Evolutionary conservation across 1,284 basidiomycete species (phyloP).

Genomic region (Trichosporon ovoides): DNA sequence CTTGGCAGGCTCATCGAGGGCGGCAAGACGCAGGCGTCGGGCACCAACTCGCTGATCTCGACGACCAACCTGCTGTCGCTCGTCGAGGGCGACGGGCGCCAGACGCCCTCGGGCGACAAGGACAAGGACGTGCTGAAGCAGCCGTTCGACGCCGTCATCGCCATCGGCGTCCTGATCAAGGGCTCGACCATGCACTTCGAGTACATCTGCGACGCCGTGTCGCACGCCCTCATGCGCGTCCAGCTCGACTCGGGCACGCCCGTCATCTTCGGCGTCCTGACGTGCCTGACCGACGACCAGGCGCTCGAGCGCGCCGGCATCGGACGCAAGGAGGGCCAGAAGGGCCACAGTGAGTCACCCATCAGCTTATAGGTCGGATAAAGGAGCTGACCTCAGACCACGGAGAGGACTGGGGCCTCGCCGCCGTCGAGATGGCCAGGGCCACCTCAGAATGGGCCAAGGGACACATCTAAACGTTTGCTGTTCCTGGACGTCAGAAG

Average conservation of each 20-base stretch:
- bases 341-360: conserved; percentile 49
- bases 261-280: conserved; percentile 94
- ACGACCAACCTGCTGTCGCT: conserved; percentile 58
- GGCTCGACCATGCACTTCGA: conserved; percentile 97
- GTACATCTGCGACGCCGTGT: conserved; percentile 92
- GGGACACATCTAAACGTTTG: conserved; percentile 15
- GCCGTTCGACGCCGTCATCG: conserved; percentile 85
- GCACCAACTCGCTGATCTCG: conserved; percentile 43
- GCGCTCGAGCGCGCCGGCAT: conserved; percentile 87
- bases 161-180: conserved; percentile 96
- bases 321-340: conserved; percentile 39
- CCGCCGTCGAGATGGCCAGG: conserved; percentile 86
- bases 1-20: conserved; percentile 44
- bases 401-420: conserved; percentile 91
- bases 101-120: conserved; percentile 48
- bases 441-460: conserved; percentile 64
- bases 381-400: conserved; percentile 33
- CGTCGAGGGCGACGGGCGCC: conserved; percentile 55
- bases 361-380: no score
- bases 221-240: conserved; percentile 87
- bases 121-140: conserved; percentile 49
- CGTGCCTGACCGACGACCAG: conserved; percentile 87
- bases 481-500: neutral
- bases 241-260: conserved; percentile 91
- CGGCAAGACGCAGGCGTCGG: conserved; percentile 42